Evolutionary conservation across 1,139 yeast species (phyloP).

Genomic region (Candida labiduridarum): DNA sequence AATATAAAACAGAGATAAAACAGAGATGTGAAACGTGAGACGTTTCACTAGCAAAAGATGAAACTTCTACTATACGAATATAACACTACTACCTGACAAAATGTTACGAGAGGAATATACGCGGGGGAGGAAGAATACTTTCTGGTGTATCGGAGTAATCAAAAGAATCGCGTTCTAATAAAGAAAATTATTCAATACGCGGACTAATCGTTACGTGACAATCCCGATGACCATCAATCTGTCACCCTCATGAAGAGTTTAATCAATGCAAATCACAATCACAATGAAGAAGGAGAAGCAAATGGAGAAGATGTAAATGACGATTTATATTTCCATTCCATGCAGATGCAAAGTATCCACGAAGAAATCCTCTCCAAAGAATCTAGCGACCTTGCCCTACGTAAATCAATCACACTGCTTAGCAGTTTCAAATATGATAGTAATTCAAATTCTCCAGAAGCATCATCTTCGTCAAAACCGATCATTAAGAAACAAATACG

Average conservation of each 20-base stretch:
- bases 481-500: conserved; percentile 13
- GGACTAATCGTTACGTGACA: too few relatives aligned
- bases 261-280: background rate
- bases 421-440: conserved; percentile 18
- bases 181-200: too few relatives aligned
- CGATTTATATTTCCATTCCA: conserved; percentile 23
- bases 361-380: conserved; percentile 30
- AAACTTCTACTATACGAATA: too few relatives aligned
- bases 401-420: conserved; percentile 18
- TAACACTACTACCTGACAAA: too few relatives aligned
- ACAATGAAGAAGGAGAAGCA: background rate
- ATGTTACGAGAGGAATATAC: too few relatives aligned
- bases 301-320: background rate
- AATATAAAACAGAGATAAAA: too few relatives aligned
- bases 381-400: conserved; percentile 11
- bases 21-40: too few relatives aligned
- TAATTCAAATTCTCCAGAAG: background rate
- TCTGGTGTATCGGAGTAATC: too few relatives aligned
- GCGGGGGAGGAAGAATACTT: too few relatives aligned
- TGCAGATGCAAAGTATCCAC: conserved; percentile 41
- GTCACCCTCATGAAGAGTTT: background rate
- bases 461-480: background rate
- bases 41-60: too few relatives aligned
- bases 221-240: background rate
- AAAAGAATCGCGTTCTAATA: too few relatives aligned